Base-by-base conservation (phyloP, 2,329 filamentous ascomycete species). In the Beauveria brongniartii region DNA sequence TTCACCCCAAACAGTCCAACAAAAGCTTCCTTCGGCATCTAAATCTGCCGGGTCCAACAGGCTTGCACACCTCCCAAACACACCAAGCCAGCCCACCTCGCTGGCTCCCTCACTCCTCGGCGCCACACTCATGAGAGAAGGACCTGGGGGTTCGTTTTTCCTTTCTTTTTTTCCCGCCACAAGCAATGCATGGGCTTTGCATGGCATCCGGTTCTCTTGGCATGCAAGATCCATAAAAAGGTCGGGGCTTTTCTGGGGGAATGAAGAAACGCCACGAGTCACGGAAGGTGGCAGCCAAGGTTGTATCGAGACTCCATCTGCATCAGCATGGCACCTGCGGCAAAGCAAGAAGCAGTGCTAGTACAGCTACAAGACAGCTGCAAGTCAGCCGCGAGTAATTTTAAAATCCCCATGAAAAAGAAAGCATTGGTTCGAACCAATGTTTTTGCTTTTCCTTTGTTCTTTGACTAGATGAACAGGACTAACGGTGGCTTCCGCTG, bases 241-340 rank as follows among this genome's bases (percentile, higher is more conserved):
- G 20, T 46, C 30, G 22, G 22, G 46, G 22, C 43, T 51, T 51
- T 24, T 26, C 37, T 26, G 57, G 48, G 40, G 37, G 43, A 40
- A 20, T 26, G 40, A 53, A 34, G 47, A 58, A 59, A 59, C 56
- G 52, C 8, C n/a, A 53, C 28, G 48, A 59, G 57, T 59, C 48
- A 30, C 48, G 30, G 24, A 59, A 48, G 48, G 48, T 47, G n/a
- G 57, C 46, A 43, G 34, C n/a, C 34, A 20, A 51, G 47, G 54
- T 30, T 14, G 30, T 34, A 34, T 34, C 30, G 30, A 34, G 30
- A 34, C 30, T 34, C 30, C 30, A 34, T 34, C 12, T 34, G 30
- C 30, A 34, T 34, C 30, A 34, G 30, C 30, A 14, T 14, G 14
- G 12, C 30, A 34, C 30, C 12, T 34, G 30, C 30, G 12, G 30